Base-by-base conservation (phyloP, 805 yeast genomes). In the Barnettozyma pratensis region DNA sequence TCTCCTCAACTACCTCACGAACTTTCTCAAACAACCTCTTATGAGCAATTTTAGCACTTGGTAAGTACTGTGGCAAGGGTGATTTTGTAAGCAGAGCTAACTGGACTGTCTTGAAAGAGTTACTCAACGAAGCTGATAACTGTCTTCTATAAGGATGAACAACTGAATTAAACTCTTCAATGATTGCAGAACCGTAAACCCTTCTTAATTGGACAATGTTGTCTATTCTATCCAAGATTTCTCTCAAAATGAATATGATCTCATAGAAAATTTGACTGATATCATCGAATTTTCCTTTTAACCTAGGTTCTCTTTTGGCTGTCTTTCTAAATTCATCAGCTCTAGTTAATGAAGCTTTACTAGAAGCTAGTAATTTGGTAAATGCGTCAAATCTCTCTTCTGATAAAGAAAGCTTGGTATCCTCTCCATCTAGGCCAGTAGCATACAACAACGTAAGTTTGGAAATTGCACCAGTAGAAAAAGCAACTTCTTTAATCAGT, bases 21-120 rank as follows among this genome's bases (percentile, higher is more conserved):
- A 75, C 76, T 49, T 70, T 69, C 45, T 69, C 68, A 6, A 76
- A 67, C 19, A 76, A 53, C 45, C 79, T 66, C 45, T 73, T 57
- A 39, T 77, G 80, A 1, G 80, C 70, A 39, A 74, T 66, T 52
- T 75, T 66, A 1, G 77, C 67, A 55, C 79, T 74, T 2, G 81
- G 80, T 19, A 76, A 47, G 54, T 66, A 75, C 51, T 75, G 80
- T 2, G 81, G 81, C 29, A 77, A 47, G 2, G 81, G 80, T 1
- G 69, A 58, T 50, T 75, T 76, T 39, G 65, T 72, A 6, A 58
- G 42, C n/a, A 75, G 56, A 0, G 79, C 76, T 37, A 67, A 69
- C 48, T 73, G 72, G 11, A 75, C 62, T 7, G 76, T 72, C 37
- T 76, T 65, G 56, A 75, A 56, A 4, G 65, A 47, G 44, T 68